A percentile compares a stretch with the other conserved stretches of the same genome.
These are phyloP conservation scores for Cercospora nicotianae DNA, from an alignment of 2,329 filamentous ascomycete genomes.

Conservation along the genomic window DNA sequence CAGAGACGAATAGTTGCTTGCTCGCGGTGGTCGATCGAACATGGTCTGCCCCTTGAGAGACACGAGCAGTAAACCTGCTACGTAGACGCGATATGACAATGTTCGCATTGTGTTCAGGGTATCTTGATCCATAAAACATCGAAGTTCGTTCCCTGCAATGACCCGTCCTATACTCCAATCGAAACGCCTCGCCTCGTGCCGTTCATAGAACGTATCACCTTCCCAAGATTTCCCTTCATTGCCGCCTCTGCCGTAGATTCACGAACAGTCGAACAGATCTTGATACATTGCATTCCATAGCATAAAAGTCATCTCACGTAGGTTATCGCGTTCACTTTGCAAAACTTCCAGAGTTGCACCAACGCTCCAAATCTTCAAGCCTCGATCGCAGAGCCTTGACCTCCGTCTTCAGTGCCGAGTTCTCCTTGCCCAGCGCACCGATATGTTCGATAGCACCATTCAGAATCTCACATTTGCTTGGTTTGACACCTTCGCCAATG, in stretches of 20 bases:
- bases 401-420: slow-evolving; percentile 32
- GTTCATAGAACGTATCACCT: background rate
- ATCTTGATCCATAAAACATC: background rate
- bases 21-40: background rate
- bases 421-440: slow-evolving; percentile 33
- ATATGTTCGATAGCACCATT: slow-evolving; percentile 40
- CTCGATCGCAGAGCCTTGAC: slow-evolving; percentile 31
- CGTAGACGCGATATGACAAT: background rate
- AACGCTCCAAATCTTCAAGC: slow-evolving; percentile 34
- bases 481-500: slow-evolving; percentile 34
- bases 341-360: slow-evolving; percentile 23
- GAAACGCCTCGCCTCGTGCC: background rate
- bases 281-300: slow-evolving; percentile 3
- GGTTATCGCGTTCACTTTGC: slow-evolving; percentile 15
- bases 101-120: background rate
- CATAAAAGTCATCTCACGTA: background rate
- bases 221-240: background rate
- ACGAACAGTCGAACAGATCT: background rate
- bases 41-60: background rate
- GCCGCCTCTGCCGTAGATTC: background rate
- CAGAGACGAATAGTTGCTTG: slow-evolving; percentile 63
- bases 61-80: background rate
- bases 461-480: slow-evolving; percentile 41
- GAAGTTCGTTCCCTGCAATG: background rate
- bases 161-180: background rate